Base-by-base conservation (phyloP, 2,329 filamentous ascomycete species). In the Pezicula carpinea region DNA sequence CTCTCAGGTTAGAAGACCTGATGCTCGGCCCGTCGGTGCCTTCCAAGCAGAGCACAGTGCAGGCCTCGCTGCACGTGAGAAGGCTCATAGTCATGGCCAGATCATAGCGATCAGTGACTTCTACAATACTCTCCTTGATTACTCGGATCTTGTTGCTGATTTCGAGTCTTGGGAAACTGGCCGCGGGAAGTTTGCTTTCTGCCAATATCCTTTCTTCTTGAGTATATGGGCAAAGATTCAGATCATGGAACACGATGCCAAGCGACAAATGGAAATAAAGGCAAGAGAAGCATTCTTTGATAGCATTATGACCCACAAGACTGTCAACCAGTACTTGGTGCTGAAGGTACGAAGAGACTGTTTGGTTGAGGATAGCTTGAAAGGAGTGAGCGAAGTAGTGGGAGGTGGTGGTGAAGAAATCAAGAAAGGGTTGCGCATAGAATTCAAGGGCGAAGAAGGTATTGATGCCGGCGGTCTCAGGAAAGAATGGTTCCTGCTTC, bases 211-310 rank as follows among this genome's bases (percentile, higher is more conserved):
- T 0, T 95, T 96, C 59, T 83, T 96, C 56, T 74, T 96, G 34
- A 95, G 89, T 52, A 90, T 96, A 54, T 91, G 89, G 73, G 86
- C 90, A 22, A 96, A 96, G 66, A 95, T 93, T 49, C 85, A 85
- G 54, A 92, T 96, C 39, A 73, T 96, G 58, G 89, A 96, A 61
- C 80, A 95, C 59, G 91, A 96, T 65, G 88, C 89, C 6, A 81
- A 84, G 52, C 80, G 90, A 6, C 89, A 96, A 65, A 96, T 96
- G 90, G 84, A 89, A 60, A 82, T 81, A 53, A 92, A 89, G 64
- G 90, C 90, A 8, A 78, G 90, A 42, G 88, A 96, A 61, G 89
- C 90, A 2, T 95, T 95, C 65, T 95, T 96, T 61, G 85, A 91
- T 64, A 92, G 86, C 61, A 90, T 96, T 55, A 76, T 95, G 66